Evolutionary conservation across 495 filamentous ascomycete genomes (phyloP), one percentile per base, ranked within the genome.

Genomic region (Aspergillus bertholletiae): DNA sequence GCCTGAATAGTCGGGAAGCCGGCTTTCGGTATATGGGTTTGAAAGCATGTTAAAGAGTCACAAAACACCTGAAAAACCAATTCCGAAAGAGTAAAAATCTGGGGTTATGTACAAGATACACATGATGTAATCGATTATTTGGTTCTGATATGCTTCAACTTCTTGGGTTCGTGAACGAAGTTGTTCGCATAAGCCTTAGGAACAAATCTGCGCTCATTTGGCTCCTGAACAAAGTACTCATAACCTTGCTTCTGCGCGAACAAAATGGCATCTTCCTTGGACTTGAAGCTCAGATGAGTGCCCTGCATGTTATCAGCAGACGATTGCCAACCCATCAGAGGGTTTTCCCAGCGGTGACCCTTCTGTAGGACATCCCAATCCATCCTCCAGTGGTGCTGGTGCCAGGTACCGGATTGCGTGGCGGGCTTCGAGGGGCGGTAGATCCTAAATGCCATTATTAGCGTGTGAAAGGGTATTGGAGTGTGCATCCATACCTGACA

Each of bases 221-320:
- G 93, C 75, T 97, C 94, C 77, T 97, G 94, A 20, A 97, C 90
- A 72, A 96, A 97, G 72, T 97, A 99, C 65, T 97, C 93, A 67
- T 97, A 99, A 32, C 95, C 94, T 68, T 99, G 95, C 81, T 96
- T 99, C 77, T 96, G 87, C 18, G 94, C 94, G 64, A 99, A 99
- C 17, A 77, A 70, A 59, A 99, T 92, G 57, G 94, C 94, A 63
- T 96, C 92, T 69, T 99, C 92, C 80, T 96, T 97, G 48, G 77
- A 80, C 73, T 88, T 89, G 82, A 99, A 99, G 67, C 84, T 85
- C 54, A 99, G 69, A 69, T 88, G 79, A 54, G 90, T 94, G 62
- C 90, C 92, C 69, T 99, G 91, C 88, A 97, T 88, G 60, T 78
- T 77, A 73, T 99, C 94, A 20, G 82, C 94, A 44, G 90, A 95